A percentile compares a stretch with the other conserved stretches of the same genome.
These are phyloP conservation scores for Nakazawaea sp. DNA, from an alignment of 805 yeast species.

Conservation along the genomic window DNA sequence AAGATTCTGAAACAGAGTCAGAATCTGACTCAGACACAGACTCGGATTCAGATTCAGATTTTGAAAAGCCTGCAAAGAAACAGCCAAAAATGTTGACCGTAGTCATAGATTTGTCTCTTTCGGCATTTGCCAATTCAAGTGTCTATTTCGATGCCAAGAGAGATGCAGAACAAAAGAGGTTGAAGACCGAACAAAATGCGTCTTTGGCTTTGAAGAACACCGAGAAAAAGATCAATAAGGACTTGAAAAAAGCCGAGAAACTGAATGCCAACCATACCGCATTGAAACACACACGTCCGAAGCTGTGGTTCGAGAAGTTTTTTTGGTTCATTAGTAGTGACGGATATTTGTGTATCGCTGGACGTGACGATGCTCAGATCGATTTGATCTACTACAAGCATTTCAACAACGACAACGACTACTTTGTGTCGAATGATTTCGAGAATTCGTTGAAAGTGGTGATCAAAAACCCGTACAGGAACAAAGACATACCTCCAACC, in stretches of 20 bases:
- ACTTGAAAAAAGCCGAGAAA: conserved; percentile 55
- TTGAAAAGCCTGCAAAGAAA: conserved; percentile 12
- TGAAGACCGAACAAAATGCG: conserved; percentile 73
- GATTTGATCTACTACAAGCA: conserved; percentile 78
- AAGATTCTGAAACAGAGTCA: conserved; percentile 20
- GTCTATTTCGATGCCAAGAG: conserved; percentile 73
- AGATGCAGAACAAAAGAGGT: conserved; percentile 68
- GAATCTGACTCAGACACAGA: conserved; percentile 25
- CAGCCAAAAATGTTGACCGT: conserved; percentile 34
- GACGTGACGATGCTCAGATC: conserved; percentile 72
- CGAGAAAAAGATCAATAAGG: conserved; percentile 67
- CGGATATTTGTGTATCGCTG: conserved; percentile 80
- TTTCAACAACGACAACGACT: conserved; percentile 62
- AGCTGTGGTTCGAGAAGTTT: conserved; percentile 90
- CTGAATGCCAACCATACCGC: conserved; percentile 32
- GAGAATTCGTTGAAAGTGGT: conserved; percentile 73
- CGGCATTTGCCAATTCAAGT: conserved; percentile 88
- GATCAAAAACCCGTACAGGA: conserved; percentile 70
- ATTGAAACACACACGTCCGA: conserved; percentile 57
- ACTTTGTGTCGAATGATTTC: conserved; percentile 65
- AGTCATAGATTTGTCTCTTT: conserved; percentile 57
- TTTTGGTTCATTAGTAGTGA: conserved; percentile 92
- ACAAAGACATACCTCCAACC: conserved; percentile 73
- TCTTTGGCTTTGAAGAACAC: conserved; percentile 76
- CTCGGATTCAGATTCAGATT: conserved; percentile 26